Evolutionary conservation across 2,329 filamentous ascomycete species (phyloP).

Genomic region (Chrysoporthe cubensis): DNA sequence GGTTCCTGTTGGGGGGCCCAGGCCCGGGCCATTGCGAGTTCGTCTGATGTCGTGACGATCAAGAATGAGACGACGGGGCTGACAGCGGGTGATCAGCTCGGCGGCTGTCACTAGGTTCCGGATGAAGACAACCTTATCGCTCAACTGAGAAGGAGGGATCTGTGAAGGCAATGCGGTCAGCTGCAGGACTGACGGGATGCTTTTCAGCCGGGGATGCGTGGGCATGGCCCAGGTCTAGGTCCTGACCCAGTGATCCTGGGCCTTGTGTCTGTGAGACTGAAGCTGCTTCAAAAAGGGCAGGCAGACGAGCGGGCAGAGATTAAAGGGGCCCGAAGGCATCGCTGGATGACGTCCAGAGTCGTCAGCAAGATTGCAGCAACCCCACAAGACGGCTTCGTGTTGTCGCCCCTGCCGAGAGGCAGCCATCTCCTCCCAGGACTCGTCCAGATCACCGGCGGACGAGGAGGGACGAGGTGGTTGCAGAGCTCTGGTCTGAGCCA

Average conservation of each 20-base stretch:
- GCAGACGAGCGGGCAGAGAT: not conserved
- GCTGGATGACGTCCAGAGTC: not conserved
- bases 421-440: not conserved
- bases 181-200: slow-evolving; percentile 9
- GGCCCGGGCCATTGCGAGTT: not conserved
- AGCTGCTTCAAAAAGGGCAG: slow-evolving; percentile 1
- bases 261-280: not conserved
- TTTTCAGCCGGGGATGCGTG: not conserved
- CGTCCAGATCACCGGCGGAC: not conserved
- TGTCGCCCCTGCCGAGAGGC: not conserved
- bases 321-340: slow-evolving; percentile 7
- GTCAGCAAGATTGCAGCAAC: slow-evolving; percentile 5
- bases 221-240: not conserved
- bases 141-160: not conserved
- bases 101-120: not conserved
- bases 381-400: not conserved
- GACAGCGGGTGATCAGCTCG: not conserved
- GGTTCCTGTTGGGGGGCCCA: not conserved
- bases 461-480: not conserved
- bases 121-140: not conserved
- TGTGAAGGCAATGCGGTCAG: slow-evolving; percentile 2
- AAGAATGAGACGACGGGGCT: not conserved
- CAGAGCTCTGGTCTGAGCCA: not conserved
- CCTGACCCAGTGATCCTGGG: not conserved
- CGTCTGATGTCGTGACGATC: not conserved